phyloP scores from a whole-genome alignment of 305 asterid genomes.

The Fraxinus latifolia region DNA sequence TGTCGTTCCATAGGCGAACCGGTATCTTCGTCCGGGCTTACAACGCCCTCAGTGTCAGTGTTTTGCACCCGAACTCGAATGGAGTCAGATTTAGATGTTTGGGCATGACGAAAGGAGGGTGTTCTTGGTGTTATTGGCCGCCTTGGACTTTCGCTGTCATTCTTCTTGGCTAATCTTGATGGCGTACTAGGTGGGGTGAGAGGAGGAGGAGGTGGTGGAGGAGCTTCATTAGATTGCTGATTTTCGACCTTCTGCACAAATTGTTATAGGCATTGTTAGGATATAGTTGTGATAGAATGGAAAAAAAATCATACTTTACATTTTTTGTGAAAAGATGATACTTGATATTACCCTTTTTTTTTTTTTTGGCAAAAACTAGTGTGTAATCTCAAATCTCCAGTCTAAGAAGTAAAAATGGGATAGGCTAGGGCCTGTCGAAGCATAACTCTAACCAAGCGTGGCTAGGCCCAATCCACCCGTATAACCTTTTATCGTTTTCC shows the following conservation, averaged over 20 bases:
- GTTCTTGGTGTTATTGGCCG: neutral
- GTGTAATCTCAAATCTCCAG: neutral
- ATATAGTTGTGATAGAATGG: neutral
- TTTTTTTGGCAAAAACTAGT: neutral
- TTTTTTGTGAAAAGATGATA: neutral
- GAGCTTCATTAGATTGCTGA: neutral
- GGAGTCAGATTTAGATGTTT: neutral
- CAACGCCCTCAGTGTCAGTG: neutral
- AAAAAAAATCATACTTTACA: neutral
- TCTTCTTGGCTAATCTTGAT: slow-evolving; percentile 24
- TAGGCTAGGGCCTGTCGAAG: neutral
- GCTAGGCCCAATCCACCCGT: neutral
- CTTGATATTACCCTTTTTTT: too few species aligned
- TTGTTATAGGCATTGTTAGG: neutral
- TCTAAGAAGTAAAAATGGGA: neutral
- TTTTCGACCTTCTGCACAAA: slow-evolving; percentile 19
- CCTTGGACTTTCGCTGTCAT: neutral
- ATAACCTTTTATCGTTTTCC: neutral
- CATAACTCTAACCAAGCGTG: neutral
- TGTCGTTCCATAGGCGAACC: neutral
- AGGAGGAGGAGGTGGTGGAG: slow-evolving; percentile 4
- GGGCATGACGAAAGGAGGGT: neutral
- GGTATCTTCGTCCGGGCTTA: neutral
- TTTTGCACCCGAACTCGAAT: neutral
- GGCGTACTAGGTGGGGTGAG: slow-evolving; percentile 36